phyloP scores from a whole-genome alignment of 495 filamentous ascomycete species.

The Oidiodendron maius region DNA sequence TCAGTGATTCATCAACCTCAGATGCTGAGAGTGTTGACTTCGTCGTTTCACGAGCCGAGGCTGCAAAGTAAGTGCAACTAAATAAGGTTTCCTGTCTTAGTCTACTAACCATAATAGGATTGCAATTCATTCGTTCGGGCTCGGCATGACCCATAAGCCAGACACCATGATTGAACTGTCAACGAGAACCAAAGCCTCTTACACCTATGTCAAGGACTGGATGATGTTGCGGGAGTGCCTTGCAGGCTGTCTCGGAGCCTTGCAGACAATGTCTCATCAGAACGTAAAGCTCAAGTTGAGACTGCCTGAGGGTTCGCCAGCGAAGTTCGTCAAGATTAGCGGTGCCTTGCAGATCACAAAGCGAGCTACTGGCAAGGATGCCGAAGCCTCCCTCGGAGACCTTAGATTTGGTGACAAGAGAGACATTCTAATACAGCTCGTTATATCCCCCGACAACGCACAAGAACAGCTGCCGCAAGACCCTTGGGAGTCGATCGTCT shows the following conservation, averaged over 20 bases:
- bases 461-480: constrained; percentile 88
- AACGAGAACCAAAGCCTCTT: constrained; percentile 91
- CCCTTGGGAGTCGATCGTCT: constrained; percentile 95
- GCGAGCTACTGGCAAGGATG: constrained; percentile 92
- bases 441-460: constrained; percentile 82
- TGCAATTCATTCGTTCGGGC: constrained; percentile 91
- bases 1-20: constrained; percentile 97
- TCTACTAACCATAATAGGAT: constrained; percentile 49
- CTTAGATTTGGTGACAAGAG: constrained; percentile 96
- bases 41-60: constrained; percentile 95
- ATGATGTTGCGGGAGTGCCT: constrained; percentile 99
- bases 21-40: constrained; percentile 97
- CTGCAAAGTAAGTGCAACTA: constrained; percentile 71
- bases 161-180: constrained; percentile 98
- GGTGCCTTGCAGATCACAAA: constrained; percentile 96
- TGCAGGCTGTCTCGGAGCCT: constrained; percentile 87
- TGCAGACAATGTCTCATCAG: constrained; percentile 96
- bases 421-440: constrained; percentile 92
- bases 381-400: constrained; percentile 89
- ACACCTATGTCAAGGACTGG: constrained; percentile 99
- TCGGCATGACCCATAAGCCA: constrained; percentile 95
- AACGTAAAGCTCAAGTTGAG: constrained; percentile 96
- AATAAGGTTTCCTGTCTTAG: not conserved
- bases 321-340: constrained; percentile 97
- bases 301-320: constrained; percentile 91